phyloP scores from a whole-genome alignment of 345 rosid genomes.

The Populus simonii region DNA sequence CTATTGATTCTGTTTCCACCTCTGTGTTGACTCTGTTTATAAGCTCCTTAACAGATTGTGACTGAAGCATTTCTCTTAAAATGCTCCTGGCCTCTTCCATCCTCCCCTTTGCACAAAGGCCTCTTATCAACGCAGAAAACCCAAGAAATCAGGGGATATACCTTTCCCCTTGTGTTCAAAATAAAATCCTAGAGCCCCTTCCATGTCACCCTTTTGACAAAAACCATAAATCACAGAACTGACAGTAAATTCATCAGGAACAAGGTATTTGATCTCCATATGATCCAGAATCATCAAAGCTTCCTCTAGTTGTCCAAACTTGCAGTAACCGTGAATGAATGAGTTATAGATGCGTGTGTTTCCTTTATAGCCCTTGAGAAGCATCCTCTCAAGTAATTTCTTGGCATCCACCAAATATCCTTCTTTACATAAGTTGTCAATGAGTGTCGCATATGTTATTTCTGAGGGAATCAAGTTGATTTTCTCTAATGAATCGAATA shows the following conservation, averaged over 20 bases:
- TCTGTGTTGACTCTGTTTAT: conserved; percentile 49
- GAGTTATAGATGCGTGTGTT: conserved; percentile 59
- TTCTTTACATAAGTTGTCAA: conserved; percentile 66
- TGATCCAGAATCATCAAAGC: conserved; percentile 50
- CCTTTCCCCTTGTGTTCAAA: conserved; percentile 49
- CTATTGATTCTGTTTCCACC: conserved; percentile 52
- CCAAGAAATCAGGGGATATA: conserved; percentile 68
- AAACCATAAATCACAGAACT: conserved; percentile 72
- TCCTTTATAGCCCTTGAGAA: conserved; percentile 41
- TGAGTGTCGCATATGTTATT: conserved; percentile 57
- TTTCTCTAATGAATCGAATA: conserved; percentile 75
- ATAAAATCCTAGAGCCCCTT: conserved; percentile 63
- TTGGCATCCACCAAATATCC: conserved; percentile 64
- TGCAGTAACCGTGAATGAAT: conserved; percentile 59
- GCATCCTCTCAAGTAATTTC: conserved; percentile 56
- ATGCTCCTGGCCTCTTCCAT: conserved; percentile 83
- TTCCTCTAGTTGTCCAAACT: conserved; percentile 56
- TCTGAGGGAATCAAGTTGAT: conserved; percentile 54
- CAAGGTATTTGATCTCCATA: conserved; percentile 41
- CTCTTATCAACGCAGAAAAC: conserved; percentile 65
- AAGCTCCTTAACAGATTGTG: conserved; percentile 50
- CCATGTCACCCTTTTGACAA: conserved; percentile 71
- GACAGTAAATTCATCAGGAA: conserved; percentile 63
- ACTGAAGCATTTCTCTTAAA: conserved; percentile 83
- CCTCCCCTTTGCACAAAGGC: conserved; percentile 77